Evolutionary conservation across 257 asterid genomes (phyloP), one percentile per base, ranked within the genome.

Genomic region (Orobanche coerulescens): DNA sequence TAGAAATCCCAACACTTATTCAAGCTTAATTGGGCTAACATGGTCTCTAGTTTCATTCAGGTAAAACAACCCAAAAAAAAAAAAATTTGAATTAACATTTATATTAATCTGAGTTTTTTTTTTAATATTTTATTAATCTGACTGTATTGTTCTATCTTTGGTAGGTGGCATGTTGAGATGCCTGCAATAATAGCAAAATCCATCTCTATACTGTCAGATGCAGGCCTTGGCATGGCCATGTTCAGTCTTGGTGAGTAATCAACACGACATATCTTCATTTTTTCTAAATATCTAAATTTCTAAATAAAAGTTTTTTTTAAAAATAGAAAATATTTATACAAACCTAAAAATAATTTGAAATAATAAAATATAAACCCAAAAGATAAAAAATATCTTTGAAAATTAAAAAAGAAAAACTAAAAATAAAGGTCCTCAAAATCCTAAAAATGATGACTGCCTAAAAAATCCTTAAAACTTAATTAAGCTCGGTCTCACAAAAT

Each of bases 201-300:
- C 65, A 92, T 92, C 58, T 75, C 98, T 8, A 92, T 92, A 52
- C 86, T 92, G 70, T 92, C 98, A 50, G 96, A 92, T 80, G 98
- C 98, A 72, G 98, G 98, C 7, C 95, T 92, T 54, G 98, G 98
- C 60, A 92, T 92, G 98, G 98, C 98, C 70, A 92, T 92, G 98
- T 92, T 92, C 75, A 92, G 98, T 70, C 95, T 92, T 18, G 98
- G 96, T 88, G 65, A 84, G 80, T 71, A 66, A 37, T 62, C 51
- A n/a, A 46, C 57, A 30, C n/a, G 50, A 37, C 44, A 37, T 30
- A n/a, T n/a, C n/a, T n/a, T n/a, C n/a, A n/a, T n/a, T n/a, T n/a
- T n/a, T n/a, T n/a, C n/a, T n/a, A n/a, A n/a, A n/a, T n/a, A n/a
- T n/a, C n/a, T n/a, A n/a, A n/a, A n/a, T n/a, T n/a, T n/a, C n/a